These are phyloP conservation scores for Isochrysis galbana DNA, from an alignment of 78 protist genomes.

Conservation along the genomic window DNA sequence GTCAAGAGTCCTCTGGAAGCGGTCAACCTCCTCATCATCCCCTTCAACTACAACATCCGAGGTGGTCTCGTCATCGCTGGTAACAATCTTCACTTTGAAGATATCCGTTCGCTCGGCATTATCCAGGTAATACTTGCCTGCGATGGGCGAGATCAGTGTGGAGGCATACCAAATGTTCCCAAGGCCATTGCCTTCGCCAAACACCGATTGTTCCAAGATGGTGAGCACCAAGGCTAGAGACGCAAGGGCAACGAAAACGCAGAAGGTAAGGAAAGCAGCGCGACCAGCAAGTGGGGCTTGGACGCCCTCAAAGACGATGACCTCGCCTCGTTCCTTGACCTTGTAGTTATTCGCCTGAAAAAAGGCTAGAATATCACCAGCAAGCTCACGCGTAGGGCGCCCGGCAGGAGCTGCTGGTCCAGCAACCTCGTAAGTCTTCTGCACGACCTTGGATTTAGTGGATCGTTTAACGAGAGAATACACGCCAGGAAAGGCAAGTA, in stretches of 20 bases:
- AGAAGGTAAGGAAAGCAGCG: neutral
- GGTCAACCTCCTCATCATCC: constrained; percentile 1
- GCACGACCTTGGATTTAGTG: neutral
- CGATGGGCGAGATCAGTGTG: neutral
- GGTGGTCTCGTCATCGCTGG: neutral
- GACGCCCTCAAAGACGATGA: neutral
- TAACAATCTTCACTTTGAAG: neutral
- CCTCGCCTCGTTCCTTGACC: neutral
- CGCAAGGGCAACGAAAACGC: neutral
- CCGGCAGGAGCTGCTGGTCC: neutral
- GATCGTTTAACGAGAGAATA: neutral
- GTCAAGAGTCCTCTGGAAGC: constrained; percentile 14
- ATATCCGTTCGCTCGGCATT: constrained; percentile 13
- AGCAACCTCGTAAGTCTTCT: neutral
- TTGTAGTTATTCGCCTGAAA: constrained; percentile 27
- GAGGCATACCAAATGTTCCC: neutral
- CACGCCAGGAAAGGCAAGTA: neutral
- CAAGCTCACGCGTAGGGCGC: neutral
- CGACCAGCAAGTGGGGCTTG: neutral
- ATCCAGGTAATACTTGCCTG: constrained; percentile 28
- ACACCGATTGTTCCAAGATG: neutral
- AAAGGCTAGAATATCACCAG: neutral
- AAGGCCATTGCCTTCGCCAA: neutral
- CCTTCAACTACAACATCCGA: neutral
- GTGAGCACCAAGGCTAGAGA: neutral